Evolutionary conservation across 345 rosid genomes (phyloP).

Genomic region (Durio zibethinus): DNA sequence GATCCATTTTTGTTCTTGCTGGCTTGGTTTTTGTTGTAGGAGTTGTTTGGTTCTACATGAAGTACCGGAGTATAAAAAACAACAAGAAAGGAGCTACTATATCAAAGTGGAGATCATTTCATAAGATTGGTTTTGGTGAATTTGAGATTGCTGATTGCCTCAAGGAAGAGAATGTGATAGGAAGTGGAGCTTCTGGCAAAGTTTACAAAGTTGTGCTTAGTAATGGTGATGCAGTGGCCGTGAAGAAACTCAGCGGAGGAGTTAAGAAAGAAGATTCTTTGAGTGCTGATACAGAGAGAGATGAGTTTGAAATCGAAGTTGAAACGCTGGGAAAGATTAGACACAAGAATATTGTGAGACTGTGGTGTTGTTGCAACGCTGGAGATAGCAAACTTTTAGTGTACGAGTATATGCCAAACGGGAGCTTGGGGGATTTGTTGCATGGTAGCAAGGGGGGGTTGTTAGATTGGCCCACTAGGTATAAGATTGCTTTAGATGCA

Average conservation of each 20-base stretch:
- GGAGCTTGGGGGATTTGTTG: slow-evolving; percentile 74
- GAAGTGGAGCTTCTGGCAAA: slow-evolving; percentile 81
- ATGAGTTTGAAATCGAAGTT: slow-evolving; percentile 69
- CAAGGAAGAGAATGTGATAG: slow-evolving; percentile 65
- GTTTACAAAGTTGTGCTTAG: slow-evolving; percentile 74
- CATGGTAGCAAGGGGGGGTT: slow-evolving; percentile 51
- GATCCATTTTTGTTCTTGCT: slow-evolving; percentile 52
- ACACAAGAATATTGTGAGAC: slow-evolving; percentile 83
- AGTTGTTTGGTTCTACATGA: slow-evolving; percentile 52
- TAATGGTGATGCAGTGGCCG: slow-evolving; percentile 71
- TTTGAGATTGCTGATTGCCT: slow-evolving; percentile 56
- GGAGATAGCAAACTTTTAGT: slow-evolving; percentile 70
- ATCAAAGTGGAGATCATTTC: slow-evolving; percentile 85
- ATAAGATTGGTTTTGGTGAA: slow-evolving; percentile 74
- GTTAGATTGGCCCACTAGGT: slow-evolving; percentile 69
- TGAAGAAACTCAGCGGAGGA: slow-evolving; percentile 59
- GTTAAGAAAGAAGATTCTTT: slow-evolving; percentile 32
- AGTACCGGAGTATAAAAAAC: slow-evolving; percentile 44
- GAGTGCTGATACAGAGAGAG: slow-evolving; percentile 30
- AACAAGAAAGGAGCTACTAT: slow-evolving; percentile 32
- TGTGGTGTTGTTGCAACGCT: slow-evolving; percentile 73
- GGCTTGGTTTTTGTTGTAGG: slow-evolving; percentile 52
- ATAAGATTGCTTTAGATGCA: slow-evolving; percentile 70
- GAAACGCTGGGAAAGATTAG: slow-evolving; percentile 82
- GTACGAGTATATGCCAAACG: slow-evolving; percentile 90